These are phyloP conservation scores for Colletotrichum acutatum DNA, from an alignment of 2,329 filamentous ascomycete species.

Conservation along the genomic window DNA sequence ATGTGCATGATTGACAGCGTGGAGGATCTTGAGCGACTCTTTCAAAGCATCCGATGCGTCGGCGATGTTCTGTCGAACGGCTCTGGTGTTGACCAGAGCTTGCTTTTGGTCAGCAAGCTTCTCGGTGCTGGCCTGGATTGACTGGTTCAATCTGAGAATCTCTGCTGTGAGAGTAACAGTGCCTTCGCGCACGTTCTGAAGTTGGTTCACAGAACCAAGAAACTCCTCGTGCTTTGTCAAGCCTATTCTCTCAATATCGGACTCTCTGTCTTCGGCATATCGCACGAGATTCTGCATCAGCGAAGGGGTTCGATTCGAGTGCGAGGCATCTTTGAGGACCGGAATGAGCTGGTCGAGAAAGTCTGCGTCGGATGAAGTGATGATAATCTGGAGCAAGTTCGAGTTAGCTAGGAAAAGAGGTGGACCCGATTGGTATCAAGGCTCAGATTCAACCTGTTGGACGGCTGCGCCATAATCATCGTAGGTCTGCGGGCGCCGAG, in stretches of 20 bases:
- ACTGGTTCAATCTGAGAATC: slow-evolving; percentile 91
- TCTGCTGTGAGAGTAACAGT: slow-evolving; percentile 90
- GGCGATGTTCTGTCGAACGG: slow-evolving; percentile 94
- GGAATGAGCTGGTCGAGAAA: slow-evolving; percentile 97
- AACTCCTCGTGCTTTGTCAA: slow-evolving; percentile 98
- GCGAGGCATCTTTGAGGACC: slow-evolving; percentile 88
- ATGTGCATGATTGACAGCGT: slow-evolving; percentile 93
- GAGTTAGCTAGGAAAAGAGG: background rate
- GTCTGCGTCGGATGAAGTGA: slow-evolving; percentile 90
- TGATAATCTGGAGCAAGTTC: slow-evolving; percentile 76
- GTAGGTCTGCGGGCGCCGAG: slow-evolving; percentile 56
- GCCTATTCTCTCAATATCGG: slow-evolving; percentile 93
- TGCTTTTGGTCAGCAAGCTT: slow-evolving; percentile 95
- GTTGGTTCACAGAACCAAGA: slow-evolving; percentile 89
- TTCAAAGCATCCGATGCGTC: slow-evolving; percentile 90
- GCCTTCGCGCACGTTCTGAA: slow-evolving; percentile 91
- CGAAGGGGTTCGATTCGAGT: slow-evolving; percentile 76
- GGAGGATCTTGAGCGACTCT: slow-evolving; percentile 90
- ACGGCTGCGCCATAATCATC: slow-evolving; percentile 60
- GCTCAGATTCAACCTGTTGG: slow-evolving; percentile 50
- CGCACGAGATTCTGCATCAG: slow-evolving; percentile 82
- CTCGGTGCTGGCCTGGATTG: slow-evolving; percentile 94
- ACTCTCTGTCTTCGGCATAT: slow-evolving; percentile 87
- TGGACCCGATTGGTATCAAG: slow-evolving; percentile 20
- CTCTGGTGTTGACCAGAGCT: slow-evolving; percentile 89